phyloP scores from a whole-genome alignment of 2,329 filamentous ascomycete species.

The Xylariaceae sp. region DNA sequence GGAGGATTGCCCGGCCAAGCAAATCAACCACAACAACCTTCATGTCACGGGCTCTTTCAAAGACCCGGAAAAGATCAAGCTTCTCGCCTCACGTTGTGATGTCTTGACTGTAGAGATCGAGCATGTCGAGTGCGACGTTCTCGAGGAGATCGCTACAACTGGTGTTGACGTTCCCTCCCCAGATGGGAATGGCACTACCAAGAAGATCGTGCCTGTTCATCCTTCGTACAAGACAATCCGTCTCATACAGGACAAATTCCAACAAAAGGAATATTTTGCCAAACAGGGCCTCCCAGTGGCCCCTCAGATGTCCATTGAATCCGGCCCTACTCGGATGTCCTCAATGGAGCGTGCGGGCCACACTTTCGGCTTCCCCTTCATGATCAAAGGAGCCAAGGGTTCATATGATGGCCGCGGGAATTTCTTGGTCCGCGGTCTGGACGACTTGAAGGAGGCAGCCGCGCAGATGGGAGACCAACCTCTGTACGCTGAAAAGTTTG shows the following conservation, averaged over 20 bases:
- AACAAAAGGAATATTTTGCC: slow-evolving; percentile 78
- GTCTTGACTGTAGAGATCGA: slow-evolving; percentile 92
- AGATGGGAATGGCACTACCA: slow-evolving; percentile 33
- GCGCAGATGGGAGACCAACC: slow-evolving; percentile 65
- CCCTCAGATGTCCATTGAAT: slow-evolving; percentile 61
- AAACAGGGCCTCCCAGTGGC: slow-evolving; percentile 68
- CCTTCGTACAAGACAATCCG: slow-evolving; percentile 84
- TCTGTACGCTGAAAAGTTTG: slow-evolving; percentile 88
- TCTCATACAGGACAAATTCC: slow-evolving; percentile 89
- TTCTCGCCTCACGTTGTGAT: slow-evolving; percentile 73
- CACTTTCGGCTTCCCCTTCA: slow-evolving; percentile 75
- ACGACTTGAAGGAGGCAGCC: slow-evolving; percentile 59
- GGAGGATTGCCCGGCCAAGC: slow-evolving; percentile 74
- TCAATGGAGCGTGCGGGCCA: slow-evolving; percentile 61
- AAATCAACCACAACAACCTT: slow-evolving; percentile 69
- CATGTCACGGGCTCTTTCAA: slow-evolving; percentile 89
- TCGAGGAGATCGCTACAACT: slow-evolving; percentile 72
- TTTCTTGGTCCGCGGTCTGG: slow-evolving; percentile 44
- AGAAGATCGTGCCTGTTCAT: slow-evolving; percentile 60
- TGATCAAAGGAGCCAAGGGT: slow-evolving; percentile 87
- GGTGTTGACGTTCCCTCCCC: slow-evolving; percentile 52
- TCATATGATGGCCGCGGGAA: slow-evolving; percentile 87
- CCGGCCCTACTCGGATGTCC: slow-evolving; percentile 48
- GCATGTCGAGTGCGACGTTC: slow-evolving; percentile 84
- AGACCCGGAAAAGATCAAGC: slow-evolving; percentile 70